Conservation (phyloP, 495 filamentous ascomycete species). For the Thozetella sp. region DNA sequence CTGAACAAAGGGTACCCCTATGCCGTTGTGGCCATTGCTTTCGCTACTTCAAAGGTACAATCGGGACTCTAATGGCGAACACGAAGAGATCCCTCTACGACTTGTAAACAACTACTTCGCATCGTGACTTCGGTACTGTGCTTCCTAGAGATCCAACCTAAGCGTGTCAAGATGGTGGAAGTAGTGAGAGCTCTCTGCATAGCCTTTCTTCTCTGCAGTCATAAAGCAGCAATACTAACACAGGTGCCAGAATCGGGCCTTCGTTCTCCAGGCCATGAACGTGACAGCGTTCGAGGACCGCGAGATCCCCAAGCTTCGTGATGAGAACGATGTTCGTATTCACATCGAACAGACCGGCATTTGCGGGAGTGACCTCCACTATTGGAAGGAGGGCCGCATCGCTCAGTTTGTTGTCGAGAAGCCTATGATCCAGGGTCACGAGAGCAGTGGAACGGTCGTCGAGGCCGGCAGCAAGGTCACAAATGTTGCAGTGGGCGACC, state of each 20-base stretch:
- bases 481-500: slow-evolving; percentile 65
- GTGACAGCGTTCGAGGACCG: slow-evolving; percentile 36
- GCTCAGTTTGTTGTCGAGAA: slow-evolving; percentile 28
- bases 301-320: slow-evolving; percentile 27
- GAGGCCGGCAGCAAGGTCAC: slow-evolving; percentile 69
- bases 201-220: no score
- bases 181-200: no score
- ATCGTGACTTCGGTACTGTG: no score
- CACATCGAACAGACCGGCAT: slow-evolving; percentile 39
- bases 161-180: no score
- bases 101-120: no score
- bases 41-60: no score
- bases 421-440: slow-evolving; percentile 68
- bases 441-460: slow-evolving; percentile 71
- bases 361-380: slow-evolving; percentile 34
- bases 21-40: no score
- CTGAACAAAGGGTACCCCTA: no score
- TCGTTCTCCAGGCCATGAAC: slow-evolving; percentile 37
- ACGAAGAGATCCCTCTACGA: no score
- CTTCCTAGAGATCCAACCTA: no score
- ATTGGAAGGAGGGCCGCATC: slow-evolving; percentile 36
- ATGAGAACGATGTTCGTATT: slow-evolving; percentile 30
- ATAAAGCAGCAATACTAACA: no score
- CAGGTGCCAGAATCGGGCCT: slow-evolving; percentile 30
- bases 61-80: no score